Percentiles rank a stretch among this genome's conserved stretches.
These are phyloP conservation scores for Termitomyces sp. DNA, from an alignment of 768 basidiomycete species.

Conservation along the genomic window DNA sequence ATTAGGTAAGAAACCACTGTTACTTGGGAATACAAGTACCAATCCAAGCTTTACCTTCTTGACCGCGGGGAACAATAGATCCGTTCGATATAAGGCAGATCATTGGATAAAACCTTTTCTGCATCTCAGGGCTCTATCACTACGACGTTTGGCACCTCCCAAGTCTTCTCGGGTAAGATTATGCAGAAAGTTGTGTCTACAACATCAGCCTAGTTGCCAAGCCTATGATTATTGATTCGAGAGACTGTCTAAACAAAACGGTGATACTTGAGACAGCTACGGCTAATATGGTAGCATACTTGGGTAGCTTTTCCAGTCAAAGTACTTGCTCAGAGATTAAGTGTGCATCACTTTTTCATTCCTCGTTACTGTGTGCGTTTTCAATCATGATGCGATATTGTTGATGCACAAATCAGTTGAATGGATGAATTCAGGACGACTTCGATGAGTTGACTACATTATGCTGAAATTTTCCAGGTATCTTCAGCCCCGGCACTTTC, in stretches of 20 bases:
- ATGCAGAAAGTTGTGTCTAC: neutral
- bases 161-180: too few relatives aligned
- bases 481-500: too few relatives aligned
- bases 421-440: neutral
- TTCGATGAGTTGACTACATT: neutral
- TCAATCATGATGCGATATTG: too few relatives aligned
- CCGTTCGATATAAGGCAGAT: conserved; percentile 7
- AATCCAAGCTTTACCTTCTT: conserved; percentile 5
- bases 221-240: neutral
- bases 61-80: conserved; percentile 1
- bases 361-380: neutral
- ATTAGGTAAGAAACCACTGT: conserved; percentile 8
- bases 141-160: conserved; percentile 5
- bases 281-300: too few relatives aligned
- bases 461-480: too few relatives aligned
- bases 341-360: neutral
- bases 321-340: too few relatives aligned
- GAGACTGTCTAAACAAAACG: neutral
- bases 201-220: neutral
- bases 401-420: neutral
- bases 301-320: neutral
- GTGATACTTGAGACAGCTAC: neutral
- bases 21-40: conserved; percentile 1
- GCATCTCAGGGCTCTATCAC: conserved; percentile 1
- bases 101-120: conserved; percentile 1